phyloP scores from a whole-genome alignment of 2,329 filamentous ascomycete genomes.

The Amauroascus niger region DNA sequence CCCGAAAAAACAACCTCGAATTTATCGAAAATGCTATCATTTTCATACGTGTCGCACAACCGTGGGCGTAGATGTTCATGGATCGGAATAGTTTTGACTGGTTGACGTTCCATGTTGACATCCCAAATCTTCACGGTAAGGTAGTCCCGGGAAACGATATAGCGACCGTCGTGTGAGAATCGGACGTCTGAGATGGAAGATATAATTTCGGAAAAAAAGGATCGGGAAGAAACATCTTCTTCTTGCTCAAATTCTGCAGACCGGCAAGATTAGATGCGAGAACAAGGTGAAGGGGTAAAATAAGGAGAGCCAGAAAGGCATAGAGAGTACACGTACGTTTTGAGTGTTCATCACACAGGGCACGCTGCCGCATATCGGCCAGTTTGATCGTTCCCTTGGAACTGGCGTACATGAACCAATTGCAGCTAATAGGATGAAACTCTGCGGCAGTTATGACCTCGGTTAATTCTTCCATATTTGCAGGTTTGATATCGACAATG shows the following conservation, averaged over 20 bases:
- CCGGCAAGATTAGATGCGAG: conserved; percentile 14
- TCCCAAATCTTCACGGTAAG: conserved; percentile 99
- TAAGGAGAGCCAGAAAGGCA: not conserved
- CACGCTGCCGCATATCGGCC: conserved; percentile 95
- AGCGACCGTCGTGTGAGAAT: conserved; percentile 91
- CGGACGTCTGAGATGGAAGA: conserved; percentile 98
- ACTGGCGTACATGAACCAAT: conserved; percentile 99
- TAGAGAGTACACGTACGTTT: conserved; percentile 64
- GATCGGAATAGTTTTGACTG: conserved; percentile 96
- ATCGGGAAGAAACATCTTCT: conserved; percentile 90
- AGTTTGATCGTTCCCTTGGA: conserved; percentile 98
- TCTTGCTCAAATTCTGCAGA: conserved; percentile 90
- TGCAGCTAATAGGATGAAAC: conserved; percentile 93
- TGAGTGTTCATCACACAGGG: conserved; percentile 87
- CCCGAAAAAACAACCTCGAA: conserved; percentile 99
- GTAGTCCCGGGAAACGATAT: conserved; percentile 96
- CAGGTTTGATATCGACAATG: conserved; percentile 98
- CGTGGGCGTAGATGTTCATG: conserved; percentile 92
- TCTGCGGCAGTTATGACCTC: conserved; percentile 98
- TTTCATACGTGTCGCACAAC: conserved; percentile 96
- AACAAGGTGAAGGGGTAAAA: not conserved
- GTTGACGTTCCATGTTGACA: conserved; percentile 96
- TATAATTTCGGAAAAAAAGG: conserved; percentile 99
- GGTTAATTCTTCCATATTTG: conserved; percentile 98
- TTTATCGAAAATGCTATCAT: conserved; percentile 99